Evolutionary conservation across 106 monocot genomes (phyloP), one percentile per base, ranked within the genome.

Genomic region (Platanthera zijinensis): DNA sequence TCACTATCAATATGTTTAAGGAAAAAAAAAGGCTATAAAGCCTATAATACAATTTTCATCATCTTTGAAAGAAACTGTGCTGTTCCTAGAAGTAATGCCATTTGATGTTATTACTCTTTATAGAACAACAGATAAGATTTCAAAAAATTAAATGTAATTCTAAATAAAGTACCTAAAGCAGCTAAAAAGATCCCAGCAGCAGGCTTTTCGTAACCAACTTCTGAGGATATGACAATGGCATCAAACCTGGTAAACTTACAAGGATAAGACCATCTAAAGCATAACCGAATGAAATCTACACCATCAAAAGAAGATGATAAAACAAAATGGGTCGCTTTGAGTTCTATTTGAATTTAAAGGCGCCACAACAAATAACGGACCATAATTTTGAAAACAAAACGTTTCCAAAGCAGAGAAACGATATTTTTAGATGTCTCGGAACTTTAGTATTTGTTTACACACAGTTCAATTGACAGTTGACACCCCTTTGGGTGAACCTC

Each of bases 171-270:
- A 97, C 97, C 97, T 89, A 97, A 88, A 75, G 96, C 93, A 77
- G 84, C 78, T 82, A 74, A 77, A 75, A 97, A 97, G 74, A 97
- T 97, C 62, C 76, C 85, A 77, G 87, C 77, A 77, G 79, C 87
- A 82, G 91, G 97, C 78, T 97, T 97, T 81, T 97, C 97, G 81
- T 88, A 88, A 48, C 97, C 97, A 85, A 94, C 82, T 77, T 94
- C 97, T 74, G 94, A 89, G 51, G 97, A 97, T 78, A 97, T 67
- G 54, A 94, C 76, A 63, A 91, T 89, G 75, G 97, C 93, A 84
- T 97, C 94, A 86, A 97, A 97, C 83, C 97, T 97, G 57, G 72
- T 52, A 73, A 12, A 47, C 6, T 48, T 48, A 46, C 46, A 70
- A 48, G 67, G 4, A 47, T 48, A 70, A 70, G 48, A 70, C 25